Evolutionary conservation across 1,139 yeast genomes (phyloP), one percentile per base, ranked within the genome.

Genomic region (Suhomyces ambrosiae): DNA sequence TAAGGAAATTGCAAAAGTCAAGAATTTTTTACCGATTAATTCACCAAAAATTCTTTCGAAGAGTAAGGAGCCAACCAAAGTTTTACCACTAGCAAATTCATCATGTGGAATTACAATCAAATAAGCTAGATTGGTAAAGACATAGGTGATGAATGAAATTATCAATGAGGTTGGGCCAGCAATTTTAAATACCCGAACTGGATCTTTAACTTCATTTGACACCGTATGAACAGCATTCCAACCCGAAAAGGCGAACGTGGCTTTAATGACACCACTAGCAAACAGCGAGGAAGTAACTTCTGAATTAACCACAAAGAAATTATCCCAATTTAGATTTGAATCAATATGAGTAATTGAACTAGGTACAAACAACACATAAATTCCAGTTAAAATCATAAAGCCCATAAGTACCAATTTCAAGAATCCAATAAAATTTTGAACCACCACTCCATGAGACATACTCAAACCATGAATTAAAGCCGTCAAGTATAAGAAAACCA

Each of bases 151-250:
- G 2, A 78, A 58, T 27, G 79, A 69, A 7, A 79, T 56, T 1
- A 63, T 41, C 28, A 81, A 55, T 0, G 86, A 76, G 1, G 68
- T 57, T 0, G 84, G 83, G 0, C 86, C 86, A 1, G 86, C 83
- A 25, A 80, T 71, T 49, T 65, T 76, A 36, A 80, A 66, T 0
- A 85, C 80, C 29, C 76, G 58, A 0, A 67, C 63, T 0, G 86
- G 86, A 47, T 80, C 75, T 40, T 74, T 73, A 24, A 80, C 75
- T 49, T 81, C 87, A 35, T 77, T 76, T 1, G 82, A 68, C 10
- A 79, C 82, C 0, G 80, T 71, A 50, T 80, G 86, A 5, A 80
- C 82, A 13, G 78, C 63, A 47, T 73, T 79, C 86, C 86, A 80
- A 3, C 87, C 87, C 3, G 78, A 68, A 42, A 74, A 79, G 5